Base-by-base conservation (phyloP, 495 filamentous ascomycete species). In the Amniculicola lignicola region DNA sequence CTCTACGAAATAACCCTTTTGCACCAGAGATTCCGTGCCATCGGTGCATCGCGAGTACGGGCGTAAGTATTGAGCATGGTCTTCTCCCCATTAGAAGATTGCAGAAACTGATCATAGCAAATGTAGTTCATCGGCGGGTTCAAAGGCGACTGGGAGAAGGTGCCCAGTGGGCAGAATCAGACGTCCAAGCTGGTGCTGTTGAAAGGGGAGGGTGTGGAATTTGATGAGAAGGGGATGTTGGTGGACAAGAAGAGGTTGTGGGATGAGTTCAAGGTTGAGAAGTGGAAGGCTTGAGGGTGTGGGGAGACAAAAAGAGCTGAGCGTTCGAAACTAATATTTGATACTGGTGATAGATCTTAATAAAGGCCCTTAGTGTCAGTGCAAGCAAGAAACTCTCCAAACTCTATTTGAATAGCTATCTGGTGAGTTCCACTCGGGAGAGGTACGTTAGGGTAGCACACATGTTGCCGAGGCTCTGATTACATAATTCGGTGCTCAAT, bases 1-100 rank as follows among this genome's bases (percentile, higher is more conserved):
- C 88, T 0, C 79, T 88, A 65, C 77, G 87, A n/a, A 68, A 63
- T 31, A 74, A 74, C 51, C 70, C 72, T 4, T 74, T 74, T 46
- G 69, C 70, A 28, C 71, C 71, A 0, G 69, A 72, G 40, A 65
- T 74, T 29, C 72, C 72, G 11, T 74, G 72, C 51, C 72, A 74
- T 59, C 64, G 72, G 5, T 64, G 68, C 42, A 63, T 74, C 39
- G 67, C 72, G 7, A 61, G 60, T 41, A 69, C 64, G 18, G 72
- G 72, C 14, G 69, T 70, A 52, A 60, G 69, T 59, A 1, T 10
- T 16, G 1, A 7, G n/a, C n/a, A 25, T 44, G 9, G 14, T n/a
- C 48, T 6, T 7, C 9, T 25, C 14, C 18, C 36, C 27, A 5
- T 21, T 5, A 44, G 16, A n/a, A n/a, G n/a, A n/a, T n/a, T n/a